Base-by-base conservation (phyloP, 805 yeast species). In the Ogataea saltuana region DNA sequence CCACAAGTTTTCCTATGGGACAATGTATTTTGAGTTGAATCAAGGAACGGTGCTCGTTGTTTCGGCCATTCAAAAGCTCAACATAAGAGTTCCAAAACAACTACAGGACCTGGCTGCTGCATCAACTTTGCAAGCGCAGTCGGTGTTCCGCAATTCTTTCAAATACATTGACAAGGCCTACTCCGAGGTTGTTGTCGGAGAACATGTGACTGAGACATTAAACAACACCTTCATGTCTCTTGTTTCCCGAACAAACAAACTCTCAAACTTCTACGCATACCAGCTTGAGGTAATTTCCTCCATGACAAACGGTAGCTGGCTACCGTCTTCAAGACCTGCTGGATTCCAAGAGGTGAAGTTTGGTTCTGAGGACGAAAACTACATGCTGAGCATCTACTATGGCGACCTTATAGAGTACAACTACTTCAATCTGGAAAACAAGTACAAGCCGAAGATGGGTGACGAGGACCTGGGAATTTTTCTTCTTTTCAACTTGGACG, bases 361-460 rank as follows among this genome's bases (percentile, higher is more conserved):
- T 2, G 56, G 60, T 22, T 70, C 71, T 7, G 59, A 65, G 1
- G 74, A 74, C 37, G 71, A 81, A 1, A 65, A 68, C 18, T 75
- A 73, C 43, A 63, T 85, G 49, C 62, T 88, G 25, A 75, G 88
- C 1, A 72, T 85, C 33, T 90, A 76, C 56, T 75, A 80, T 47
- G 76, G 89, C 39, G 98, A 91, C 60, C 72, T 85, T 33, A 74
- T 91, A 32, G 97, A 90, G 61, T 80, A 82, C 33, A 73, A 88
- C 19, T 72, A 83, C 59, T 69, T 81, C 23, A 75, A 75, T 41
- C 64, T 90, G 35, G 95, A 85, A 59, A 68, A 78, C 39, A 74
- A 75, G 50, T 78, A 85, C 21, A 72, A 74, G 46, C 45, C 59
- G 20, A 51, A 65, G 35, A 54, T 74, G 48, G 62, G 65, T 40